Percentiles rank a stretch among this genome's conserved stretches.
Conservation (phyloP, 805 yeast genomes). For the Candida loeiensis region DNA sequence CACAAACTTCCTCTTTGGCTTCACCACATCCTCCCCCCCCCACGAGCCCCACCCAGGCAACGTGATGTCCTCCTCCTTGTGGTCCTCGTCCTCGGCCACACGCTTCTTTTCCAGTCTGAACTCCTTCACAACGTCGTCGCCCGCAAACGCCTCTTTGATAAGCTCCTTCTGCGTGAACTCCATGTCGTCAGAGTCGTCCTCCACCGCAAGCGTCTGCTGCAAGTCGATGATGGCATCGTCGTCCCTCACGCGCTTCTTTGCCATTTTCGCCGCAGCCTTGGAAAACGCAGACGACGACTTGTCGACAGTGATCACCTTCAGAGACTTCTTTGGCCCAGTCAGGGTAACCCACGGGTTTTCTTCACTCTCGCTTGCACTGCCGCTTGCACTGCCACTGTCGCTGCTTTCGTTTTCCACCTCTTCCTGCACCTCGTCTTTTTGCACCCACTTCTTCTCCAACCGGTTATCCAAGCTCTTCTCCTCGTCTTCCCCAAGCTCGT, state of each 20-base stretch:
- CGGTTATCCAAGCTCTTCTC: constrained; percentile 43
- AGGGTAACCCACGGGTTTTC: constrained; percentile 39
- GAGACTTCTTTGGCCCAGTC: constrained; percentile 20
- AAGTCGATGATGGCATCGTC: constrained; percentile 44
- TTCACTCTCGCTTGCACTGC: too few species aligned
- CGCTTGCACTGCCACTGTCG: constrained; percentile 18
- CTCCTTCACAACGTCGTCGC: constrained; percentile 86
- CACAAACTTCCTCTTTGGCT: constrained; percentile 59
- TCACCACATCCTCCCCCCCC: constrained; percentile 61
- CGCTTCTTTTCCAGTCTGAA: constrained; percentile 74
- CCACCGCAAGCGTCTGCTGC: constrained; percentile 51
- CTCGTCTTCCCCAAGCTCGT: constrained; percentile 52
- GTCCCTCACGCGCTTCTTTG: constrained; percentile 34
- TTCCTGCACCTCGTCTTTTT: constrained; percentile 14
- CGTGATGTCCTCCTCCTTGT: constrained; percentile 78
- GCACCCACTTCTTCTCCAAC: constrained; percentile 19
- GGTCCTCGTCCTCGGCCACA: constrained; percentile 73
- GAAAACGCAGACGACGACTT: constrained; percentile 35
- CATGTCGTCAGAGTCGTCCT: constrained; percentile 36
- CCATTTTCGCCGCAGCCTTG: constrained; percentile 40
- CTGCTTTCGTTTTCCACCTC: constrained; percentile 25
- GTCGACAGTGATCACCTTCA: constrained; percentile 30
- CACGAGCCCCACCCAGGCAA: constrained; percentile 98
- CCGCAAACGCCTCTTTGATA: constrained; percentile 91
- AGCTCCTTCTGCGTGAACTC: constrained; percentile 78